Conservation (phyloP, 108 stramenopile species). For the Nannochloropsis oceanica region DNA sequence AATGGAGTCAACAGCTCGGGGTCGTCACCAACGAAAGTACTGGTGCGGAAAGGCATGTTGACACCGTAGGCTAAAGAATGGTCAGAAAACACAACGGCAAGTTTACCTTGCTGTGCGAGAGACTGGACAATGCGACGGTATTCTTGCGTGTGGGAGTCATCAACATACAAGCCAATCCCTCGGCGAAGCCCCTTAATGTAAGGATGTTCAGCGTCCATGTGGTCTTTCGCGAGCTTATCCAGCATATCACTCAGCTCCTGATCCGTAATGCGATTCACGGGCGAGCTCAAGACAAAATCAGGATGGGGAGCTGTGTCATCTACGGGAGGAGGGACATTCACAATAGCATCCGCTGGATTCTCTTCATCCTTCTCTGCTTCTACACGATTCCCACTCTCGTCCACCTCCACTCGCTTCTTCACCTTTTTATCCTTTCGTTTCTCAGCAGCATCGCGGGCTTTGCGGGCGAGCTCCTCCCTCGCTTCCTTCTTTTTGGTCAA, state of each 20-base stretch:
- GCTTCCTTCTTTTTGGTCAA: conserved; percentile 22
- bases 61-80: conserved; percentile 96
- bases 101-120: conserved; percentile 88
- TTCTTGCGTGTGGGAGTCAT: conserved; percentile 87
- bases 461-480: conserved; percentile 54
- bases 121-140: conserved; percentile 93
- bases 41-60: conserved; percentile 98
- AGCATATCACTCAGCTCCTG: conserved; percentile 63
- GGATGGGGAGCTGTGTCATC: conserved; percentile 92
- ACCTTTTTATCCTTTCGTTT: conserved; percentile 70
- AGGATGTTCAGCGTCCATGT: conserved; percentile 75
- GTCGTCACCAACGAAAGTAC: conserved; percentile 84
- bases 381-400: conserved; percentile 61
- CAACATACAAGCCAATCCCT: conserved; percentile 96
- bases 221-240: conserved; percentile 80
- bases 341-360: conserved; percentile 23
- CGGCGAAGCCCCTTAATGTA: conserved; percentile 89
- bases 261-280: conserved; percentile 68
- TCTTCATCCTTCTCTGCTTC: conserved; percentile 83
- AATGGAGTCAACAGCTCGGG: conserved; percentile 70
- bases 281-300: conserved; percentile 76
- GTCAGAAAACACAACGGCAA: conserved; percentile 95
- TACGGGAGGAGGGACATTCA: conserved; percentile 42
- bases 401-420: conserved; percentile 53
- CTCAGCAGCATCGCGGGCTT: conserved; percentile 64